These are phyloP conservation scores for Podospora bellae-mahoneyi DNA, from an alignment of 495 filamentous ascomycete genomes.

Conservation along the genomic window DNA sequence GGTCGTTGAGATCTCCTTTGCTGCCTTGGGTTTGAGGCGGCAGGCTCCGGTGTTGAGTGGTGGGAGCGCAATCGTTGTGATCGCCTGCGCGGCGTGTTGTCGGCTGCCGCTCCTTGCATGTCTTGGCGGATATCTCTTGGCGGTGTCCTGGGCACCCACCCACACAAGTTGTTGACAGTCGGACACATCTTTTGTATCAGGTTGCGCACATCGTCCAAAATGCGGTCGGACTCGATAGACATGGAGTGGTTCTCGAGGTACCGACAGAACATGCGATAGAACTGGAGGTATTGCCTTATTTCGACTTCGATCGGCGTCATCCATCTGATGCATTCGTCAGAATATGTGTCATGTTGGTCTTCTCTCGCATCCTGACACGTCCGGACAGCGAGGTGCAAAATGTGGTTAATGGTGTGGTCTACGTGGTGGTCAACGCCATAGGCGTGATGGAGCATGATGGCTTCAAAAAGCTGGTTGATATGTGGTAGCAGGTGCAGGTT, in stretches of 20 bases:
- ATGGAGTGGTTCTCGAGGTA: constrained; percentile 4
- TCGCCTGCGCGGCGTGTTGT: background rate
- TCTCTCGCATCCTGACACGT: background rate
- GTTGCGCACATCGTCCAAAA: background rate
- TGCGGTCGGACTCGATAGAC: background rate
- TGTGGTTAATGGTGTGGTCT: background rate
- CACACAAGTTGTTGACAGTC: background rate
- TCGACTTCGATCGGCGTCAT: background rate
- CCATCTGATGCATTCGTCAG: background rate
- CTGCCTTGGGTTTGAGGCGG: background rate
- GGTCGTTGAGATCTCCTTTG: background rate
- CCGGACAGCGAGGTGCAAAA: background rate
- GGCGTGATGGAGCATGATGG: constrained; percentile 9
- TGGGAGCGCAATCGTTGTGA: background rate
- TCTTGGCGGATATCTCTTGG: background rate
- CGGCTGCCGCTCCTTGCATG: background rate
- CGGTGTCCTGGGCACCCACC: background rate
- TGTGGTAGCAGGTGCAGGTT: background rate
- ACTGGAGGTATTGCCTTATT: background rate
- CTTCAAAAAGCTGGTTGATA: constrained; percentile 6
- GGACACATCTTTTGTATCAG: background rate
- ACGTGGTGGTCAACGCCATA: background rate
- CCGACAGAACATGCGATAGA: background rate
- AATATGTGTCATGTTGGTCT: background rate
- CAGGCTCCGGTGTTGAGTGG: background rate